Conservation (phyloP, 192 early-diverging fungal genomes). For the Pecoramyces ruminantium region DNA sequence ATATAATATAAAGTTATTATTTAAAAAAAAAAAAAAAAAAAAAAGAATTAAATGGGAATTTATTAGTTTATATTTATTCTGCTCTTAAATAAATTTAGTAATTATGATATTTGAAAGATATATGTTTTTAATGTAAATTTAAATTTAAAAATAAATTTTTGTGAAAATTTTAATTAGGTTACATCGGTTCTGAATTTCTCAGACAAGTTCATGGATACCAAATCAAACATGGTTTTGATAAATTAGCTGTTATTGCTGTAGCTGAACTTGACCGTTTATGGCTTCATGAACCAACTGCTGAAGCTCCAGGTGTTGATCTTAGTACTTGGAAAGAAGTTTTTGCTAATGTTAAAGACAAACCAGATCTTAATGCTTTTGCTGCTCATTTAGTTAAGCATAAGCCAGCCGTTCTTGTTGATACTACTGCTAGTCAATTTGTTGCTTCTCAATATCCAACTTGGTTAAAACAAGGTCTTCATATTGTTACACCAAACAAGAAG, state of each 20-base stretch:
- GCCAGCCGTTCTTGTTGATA: not conserved
- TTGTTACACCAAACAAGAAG: conserved; percentile 99
- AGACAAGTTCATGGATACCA: not conserved
- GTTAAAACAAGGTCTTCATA: conserved; percentile 56
- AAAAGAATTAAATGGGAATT: no score
- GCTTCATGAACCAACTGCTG: not conserved
- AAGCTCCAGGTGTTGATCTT: not conserved
- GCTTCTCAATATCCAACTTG: conserved; percentile 70
- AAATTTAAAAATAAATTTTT: no score
- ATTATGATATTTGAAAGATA: no score
- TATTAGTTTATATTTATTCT: no score
- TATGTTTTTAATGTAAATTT: no score
- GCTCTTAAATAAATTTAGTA: no score
- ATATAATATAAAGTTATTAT: no score
- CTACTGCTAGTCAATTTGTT: conserved; percentile 11
- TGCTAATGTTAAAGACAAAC: not conserved
- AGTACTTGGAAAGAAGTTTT: not conserved
- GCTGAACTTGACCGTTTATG: not conserved
- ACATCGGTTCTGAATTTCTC: conserved; percentile 1
- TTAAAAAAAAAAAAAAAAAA: no score
- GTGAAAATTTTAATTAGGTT: not conserved
- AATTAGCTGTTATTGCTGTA: conserved; percentile 2
- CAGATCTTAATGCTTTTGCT: not conserved
- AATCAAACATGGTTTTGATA: not conserved
- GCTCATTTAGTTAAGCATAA: not conserved